Evolutionary conservation across 2,329 filamentous ascomycete genomes (phyloP).

Genomic region (Diplodia intermedia): DNA sequence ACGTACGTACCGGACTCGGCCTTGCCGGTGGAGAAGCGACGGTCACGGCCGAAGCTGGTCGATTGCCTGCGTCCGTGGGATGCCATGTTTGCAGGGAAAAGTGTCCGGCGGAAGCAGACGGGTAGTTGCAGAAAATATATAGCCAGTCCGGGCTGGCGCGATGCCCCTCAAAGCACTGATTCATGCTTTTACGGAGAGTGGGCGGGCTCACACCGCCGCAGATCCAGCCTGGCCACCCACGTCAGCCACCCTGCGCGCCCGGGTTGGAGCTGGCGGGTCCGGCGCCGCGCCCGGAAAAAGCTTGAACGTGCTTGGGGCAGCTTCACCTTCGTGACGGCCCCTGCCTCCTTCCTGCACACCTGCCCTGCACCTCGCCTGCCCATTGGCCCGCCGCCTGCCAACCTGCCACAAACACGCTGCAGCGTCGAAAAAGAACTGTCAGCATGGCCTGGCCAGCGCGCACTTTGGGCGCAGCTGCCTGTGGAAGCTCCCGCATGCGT

Average conservation of each 20-base stretch:
- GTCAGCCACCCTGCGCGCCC: constrained; percentile 26
- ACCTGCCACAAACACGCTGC: too few relatives aligned
- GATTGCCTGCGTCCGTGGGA: constrained; percentile 23
- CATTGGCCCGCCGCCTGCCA: too few relatives aligned
- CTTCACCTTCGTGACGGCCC: not conserved
- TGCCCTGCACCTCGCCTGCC: not conserved
- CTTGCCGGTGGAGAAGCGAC: constrained; percentile 32
- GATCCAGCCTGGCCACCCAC: constrained; percentile 25
- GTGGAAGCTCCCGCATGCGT: constrained; percentile 13
- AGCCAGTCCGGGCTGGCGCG: not conserved
- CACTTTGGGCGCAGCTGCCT: constrained; percentile 12
- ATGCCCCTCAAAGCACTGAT: constrained; percentile 22
- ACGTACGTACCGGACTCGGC: constrained; percentile 23
- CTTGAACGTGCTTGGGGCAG: constrained; percentile 29
- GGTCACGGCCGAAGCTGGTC: constrained; percentile 31
- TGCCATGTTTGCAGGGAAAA: constrained; percentile 23
- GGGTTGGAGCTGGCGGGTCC: constrained; percentile 19
- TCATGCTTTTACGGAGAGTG: constrained; percentile 24
- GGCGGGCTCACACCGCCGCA: constrained; percentile 20
- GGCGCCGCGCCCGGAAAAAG: constrained; percentile 18
- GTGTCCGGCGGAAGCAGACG: not conserved
- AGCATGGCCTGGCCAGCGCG: not conserved
- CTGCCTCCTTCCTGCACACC: constrained; percentile 7
- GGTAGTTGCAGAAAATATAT: constrained; percentile 25
- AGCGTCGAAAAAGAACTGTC: not conserved